phyloP scores from a whole-genome alignment of 2,329 filamentous ascomycete species.

The Scolecobasidium constrictum region DNA sequence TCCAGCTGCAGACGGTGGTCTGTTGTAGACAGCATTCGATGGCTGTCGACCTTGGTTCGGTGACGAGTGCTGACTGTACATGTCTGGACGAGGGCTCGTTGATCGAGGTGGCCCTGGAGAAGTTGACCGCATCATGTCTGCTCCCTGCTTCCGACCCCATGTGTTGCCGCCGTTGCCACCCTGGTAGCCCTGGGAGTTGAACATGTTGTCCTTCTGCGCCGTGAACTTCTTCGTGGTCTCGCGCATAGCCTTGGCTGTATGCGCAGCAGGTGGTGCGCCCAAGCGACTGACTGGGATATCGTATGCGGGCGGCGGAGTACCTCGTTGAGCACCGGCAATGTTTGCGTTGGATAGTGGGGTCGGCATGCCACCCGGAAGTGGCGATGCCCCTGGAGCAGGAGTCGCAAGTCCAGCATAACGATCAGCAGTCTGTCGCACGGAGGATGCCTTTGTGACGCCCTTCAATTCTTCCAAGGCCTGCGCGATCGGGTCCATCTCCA shows the following conservation, averaged over 20 bases:
- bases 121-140: constrained; percentile 33
- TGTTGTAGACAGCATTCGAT: constrained; percentile 4
- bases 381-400: constrained; percentile 45
- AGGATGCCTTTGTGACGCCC: constrained; percentile 71
- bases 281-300: constrained; percentile 65
- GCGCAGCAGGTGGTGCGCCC: constrained; percentile 81
- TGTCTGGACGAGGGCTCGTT: constrained; percentile 46
- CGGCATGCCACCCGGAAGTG: constrained; percentile 29
- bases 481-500: constrained; percentile 79
- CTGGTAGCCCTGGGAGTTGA: constrained; percentile 35
- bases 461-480: constrained; percentile 87
- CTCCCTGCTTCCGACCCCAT: constrained; percentile 23
- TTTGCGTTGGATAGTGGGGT: constrained; percentile 33
- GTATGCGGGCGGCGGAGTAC: constrained; percentile 81
- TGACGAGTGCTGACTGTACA: constrained; percentile 33
- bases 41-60: constrained; percentile 10
- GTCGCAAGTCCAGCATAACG: constrained; percentile 89
- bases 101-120: constrained; percentile 39
- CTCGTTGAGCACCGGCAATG: constrained; percentile 49
- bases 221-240: constrained; percentile 51
- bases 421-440: constrained; percentile 83
- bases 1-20: not conserved
- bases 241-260: constrained; percentile 91
- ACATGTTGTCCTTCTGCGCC: constrained; percentile 67
- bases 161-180: not conserved